phyloP scores from a whole-genome alignment of 1,139 yeast species.

The Sugiyamaella xylanicola region DNA sequence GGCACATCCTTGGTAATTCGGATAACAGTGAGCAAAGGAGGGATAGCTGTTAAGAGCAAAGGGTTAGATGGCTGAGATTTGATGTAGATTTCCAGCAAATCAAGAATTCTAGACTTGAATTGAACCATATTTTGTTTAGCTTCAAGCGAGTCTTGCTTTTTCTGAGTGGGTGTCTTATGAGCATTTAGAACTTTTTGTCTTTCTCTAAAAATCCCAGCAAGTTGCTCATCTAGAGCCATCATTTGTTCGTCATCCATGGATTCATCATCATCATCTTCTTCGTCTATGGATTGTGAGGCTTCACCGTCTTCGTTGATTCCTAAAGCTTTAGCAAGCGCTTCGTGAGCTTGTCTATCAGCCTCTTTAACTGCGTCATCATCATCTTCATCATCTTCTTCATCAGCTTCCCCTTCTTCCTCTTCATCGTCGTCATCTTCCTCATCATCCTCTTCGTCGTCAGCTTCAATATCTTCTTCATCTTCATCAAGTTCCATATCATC shows the following conservation, averaged over 20 bases:
- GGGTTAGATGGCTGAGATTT: conserved; percentile 51
- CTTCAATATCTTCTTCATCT: conserved; percentile 44
- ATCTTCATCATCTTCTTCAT: conserved; percentile 31
- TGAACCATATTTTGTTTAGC: conserved; percentile 80
- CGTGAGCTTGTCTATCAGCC: conserved; percentile 68
- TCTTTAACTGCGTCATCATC: conserved; percentile 47
- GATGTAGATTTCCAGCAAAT: conserved; percentile 66
- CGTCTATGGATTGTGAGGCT: conserved; percentile 41
- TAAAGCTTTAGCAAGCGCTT: conserved; percentile 76
- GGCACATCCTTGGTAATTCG: conserved; percentile 67
- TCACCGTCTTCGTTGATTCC: conserved; percentile 48
- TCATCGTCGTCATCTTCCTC: conserved; percentile 44
- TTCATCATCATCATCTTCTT: conserved; percentile 63
- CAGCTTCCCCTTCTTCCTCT: conserved; percentile 41
- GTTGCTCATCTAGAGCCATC: conserved; percentile 90
- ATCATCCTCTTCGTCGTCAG: conserved; percentile 38
- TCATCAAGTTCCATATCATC: conserved; percentile 45
- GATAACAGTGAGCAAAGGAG: conserved; percentile 64
- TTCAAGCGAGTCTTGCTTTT: conserved; percentile 54
- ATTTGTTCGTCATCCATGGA: conserved; percentile 96
- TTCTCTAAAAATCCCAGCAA: conserved; percentile 82
- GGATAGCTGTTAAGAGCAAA: conserved; percentile 50
- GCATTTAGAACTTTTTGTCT: conserved; percentile 38
- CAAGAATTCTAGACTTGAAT: conserved; percentile 77
- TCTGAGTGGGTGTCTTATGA: conserved; percentile 32